A percentile compares a stretch with the other conserved stretches of the same genome.
phyloP scores from a whole-genome alignment of 1,284 basidiomycete genomes.

The Earliella scabrosa region DNA sequence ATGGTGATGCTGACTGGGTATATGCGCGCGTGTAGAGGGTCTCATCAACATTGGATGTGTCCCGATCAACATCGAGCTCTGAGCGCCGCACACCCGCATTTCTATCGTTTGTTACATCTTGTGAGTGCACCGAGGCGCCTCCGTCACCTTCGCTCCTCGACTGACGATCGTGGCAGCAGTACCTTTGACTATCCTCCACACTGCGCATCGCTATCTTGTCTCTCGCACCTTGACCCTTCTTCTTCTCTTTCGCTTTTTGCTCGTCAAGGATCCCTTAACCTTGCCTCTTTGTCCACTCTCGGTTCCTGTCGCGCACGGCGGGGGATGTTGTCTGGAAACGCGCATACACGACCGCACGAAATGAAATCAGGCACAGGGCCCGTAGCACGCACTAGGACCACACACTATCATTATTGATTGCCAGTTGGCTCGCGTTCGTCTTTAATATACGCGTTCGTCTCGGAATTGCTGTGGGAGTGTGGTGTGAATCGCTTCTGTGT shows the following conservation, averaged over 20 bases:
- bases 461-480: no score
- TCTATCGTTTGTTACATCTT: not conserved
- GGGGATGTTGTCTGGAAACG: constrained; percentile 7
- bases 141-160: not conserved
- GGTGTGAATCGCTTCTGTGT: no score
- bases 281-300: not conserved
- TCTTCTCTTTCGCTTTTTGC: constrained; percentile 10
- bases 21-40: constrained; percentile 13
- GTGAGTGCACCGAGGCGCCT: not conserved
- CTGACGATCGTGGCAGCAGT: not conserved
- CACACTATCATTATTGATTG: constrained; percentile 19
- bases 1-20: not conserved
- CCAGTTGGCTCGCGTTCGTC: no score
- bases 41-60: constrained; percentile 25
- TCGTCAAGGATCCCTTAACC: constrained; percentile 1
- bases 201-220: constrained; percentile 12
- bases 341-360: constrained; percentile 20
- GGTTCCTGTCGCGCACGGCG: constrained; percentile 2
- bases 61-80: constrained; percentile 18
- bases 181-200: not conserved
- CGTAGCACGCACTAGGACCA: constrained; percentile 19
- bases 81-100: not conserved
- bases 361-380: constrained; percentile 15
- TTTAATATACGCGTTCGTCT: not conserved
- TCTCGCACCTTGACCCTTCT: not conserved